Conservation (phyloP, 352 stramenopile species). For the Lagenidium sp. region DNA sequence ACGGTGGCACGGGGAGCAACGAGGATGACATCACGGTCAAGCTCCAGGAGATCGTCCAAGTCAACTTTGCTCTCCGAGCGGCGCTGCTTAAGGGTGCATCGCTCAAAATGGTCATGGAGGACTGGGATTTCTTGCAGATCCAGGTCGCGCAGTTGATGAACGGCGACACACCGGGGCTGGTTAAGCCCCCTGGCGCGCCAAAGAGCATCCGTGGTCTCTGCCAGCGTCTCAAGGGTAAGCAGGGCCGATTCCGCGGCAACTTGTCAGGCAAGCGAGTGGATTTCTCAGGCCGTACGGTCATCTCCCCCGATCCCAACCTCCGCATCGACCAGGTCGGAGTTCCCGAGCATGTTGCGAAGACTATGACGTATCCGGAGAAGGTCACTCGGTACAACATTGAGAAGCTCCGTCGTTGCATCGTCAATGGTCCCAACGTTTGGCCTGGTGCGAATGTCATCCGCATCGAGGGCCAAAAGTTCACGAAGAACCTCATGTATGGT, state of each 20-base stretch:
- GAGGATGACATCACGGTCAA: conserved; percentile 99
- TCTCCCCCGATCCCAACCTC: conserved; percentile 98
- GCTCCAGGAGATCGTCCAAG: conserved; percentile 98
- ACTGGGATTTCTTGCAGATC: conserved; percentile 99
- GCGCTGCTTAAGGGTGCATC: conserved; percentile 93
- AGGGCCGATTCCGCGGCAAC: conserved; percentile 98
- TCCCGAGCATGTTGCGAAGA: conserved; percentile 93
- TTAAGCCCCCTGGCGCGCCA: conserved; percentile 88
- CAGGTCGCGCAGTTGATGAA: conserved; percentile 98
- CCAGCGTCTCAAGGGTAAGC: conserved; percentile 97
- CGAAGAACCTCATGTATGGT: conserved; percentile 91
- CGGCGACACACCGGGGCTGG: conserved; percentile 95
- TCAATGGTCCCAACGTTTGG: conserved; percentile 94
- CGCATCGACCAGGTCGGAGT: conserved; percentile 93
- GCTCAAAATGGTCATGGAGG: conserved; percentile 98
- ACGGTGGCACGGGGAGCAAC: conserved; percentile 93
- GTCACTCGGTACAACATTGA: conserved; percentile 98
- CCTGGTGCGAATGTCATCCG: conserved; percentile 95
- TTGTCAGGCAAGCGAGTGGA: conserved; percentile 98
- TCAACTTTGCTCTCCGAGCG: conserved; percentile 95
- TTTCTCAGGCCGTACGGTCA: conserved; percentile 99
- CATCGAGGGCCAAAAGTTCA: conserved; percentile 82
- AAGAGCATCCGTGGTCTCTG: conserved; percentile 97
- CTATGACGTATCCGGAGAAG: conserved; percentile 98
- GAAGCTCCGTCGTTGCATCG: conserved; percentile 91